Conservation (phyloP, 1,284 basidiomycete genomes). For the Psilocybe mexicana region DNA sequence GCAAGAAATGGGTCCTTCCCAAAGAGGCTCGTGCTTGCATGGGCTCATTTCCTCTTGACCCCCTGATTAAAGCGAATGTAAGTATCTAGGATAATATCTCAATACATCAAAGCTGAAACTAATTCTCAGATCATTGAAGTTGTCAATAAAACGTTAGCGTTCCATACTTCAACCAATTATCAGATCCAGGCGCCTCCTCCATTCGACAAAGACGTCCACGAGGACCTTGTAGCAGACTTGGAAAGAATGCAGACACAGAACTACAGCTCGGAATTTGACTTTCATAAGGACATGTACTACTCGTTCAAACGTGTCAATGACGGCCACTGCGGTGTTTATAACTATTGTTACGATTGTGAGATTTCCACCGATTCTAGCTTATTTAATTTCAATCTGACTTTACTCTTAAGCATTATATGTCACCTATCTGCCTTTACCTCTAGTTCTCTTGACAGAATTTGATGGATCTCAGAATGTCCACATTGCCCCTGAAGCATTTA, state of each 20-base stretch:
- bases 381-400: conserved; percentile 5
- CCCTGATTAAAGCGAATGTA: conserved; percentile 48
- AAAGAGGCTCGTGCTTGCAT: conserved; percentile 51
- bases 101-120: neutral
- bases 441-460: conserved; percentile 49
- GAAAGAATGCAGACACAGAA: conserved; percentile 44
- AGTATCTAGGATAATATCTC: conserved; percentile 20
- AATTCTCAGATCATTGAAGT: conserved; percentile 50
- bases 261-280: conserved; percentile 52
- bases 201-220: conserved; percentile 56
- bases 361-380: conserved; percentile 1
- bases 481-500: conserved; percentile 60
- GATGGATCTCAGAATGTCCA: conserved; percentile 49
- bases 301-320: conserved; percentile 58
- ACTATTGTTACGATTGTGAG: conserved; percentile 57
- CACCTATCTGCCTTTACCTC: conserved; percentile 54
- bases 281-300: conserved; percentile 54
- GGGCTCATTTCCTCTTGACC: conserved; percentile 44
- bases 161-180: conserved; percentile 63
- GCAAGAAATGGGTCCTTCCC: conserved; percentile 54
- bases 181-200: conserved; percentile 54
- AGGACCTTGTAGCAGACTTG: conserved; percentile 52
- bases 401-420: conserved; percentile 43
- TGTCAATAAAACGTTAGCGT: conserved; percentile 57
- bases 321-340: conserved; percentile 58